Conservation (phyloP, 306 rosid genomes). For the Oemleria cerasiformis region DNA sequence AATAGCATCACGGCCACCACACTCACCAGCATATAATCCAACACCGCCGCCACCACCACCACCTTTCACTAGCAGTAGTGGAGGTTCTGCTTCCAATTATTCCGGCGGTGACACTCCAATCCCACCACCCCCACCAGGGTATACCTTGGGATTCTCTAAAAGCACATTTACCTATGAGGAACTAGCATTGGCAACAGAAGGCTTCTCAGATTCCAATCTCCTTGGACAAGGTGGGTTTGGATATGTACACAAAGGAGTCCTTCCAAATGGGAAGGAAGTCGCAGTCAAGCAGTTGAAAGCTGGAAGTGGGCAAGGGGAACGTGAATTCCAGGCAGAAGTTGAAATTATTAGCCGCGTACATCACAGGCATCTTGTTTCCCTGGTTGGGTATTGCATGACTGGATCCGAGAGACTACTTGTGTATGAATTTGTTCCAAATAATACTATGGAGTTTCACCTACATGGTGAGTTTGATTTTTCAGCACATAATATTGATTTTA, state of each 20-base stretch:
- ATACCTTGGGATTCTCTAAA: slow-evolving; percentile 59
- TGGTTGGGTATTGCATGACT: slow-evolving; percentile 87
- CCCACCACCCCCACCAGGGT: slow-evolving; percentile 73
- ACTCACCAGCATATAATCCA: slow-evolving; percentile 21
- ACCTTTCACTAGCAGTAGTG: slow-evolving; percentile 66
- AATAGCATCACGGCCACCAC: slow-evolving; percentile 54
- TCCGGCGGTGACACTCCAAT: slow-evolving; percentile 65
- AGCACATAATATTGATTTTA: not conserved
- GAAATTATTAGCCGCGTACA: slow-evolving; percentile 97
- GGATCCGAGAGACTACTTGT: slow-evolving; percentile 83
- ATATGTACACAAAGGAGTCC: slow-evolving; percentile 83
- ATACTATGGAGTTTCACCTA: slow-evolving; percentile 86
- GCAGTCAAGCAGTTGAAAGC: slow-evolving; percentile 93
- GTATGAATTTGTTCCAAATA: slow-evolving; percentile 84
- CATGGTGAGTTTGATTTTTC: slow-evolving; percentile 52
- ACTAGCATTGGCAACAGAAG: slow-evolving; percentile 84
- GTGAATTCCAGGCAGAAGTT: slow-evolving; percentile 94
- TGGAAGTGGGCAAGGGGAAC: slow-evolving; percentile 98
- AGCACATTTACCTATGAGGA: slow-evolving; percentile 79
- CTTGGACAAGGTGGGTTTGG: slow-evolving; percentile 99
- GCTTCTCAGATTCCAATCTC: slow-evolving; percentile 92
- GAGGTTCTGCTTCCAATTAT: slow-evolving; percentile 84
- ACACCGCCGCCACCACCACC: slow-evolving; percentile 40
- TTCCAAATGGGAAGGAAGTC: slow-evolving; percentile 93
- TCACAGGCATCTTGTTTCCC: slow-evolving; percentile 91